Percentiles rank a stretch among this genome's conserved stretches.
Conservation (phyloP, 441 rosid genomes). For the Mallotus repandus region DNA sequence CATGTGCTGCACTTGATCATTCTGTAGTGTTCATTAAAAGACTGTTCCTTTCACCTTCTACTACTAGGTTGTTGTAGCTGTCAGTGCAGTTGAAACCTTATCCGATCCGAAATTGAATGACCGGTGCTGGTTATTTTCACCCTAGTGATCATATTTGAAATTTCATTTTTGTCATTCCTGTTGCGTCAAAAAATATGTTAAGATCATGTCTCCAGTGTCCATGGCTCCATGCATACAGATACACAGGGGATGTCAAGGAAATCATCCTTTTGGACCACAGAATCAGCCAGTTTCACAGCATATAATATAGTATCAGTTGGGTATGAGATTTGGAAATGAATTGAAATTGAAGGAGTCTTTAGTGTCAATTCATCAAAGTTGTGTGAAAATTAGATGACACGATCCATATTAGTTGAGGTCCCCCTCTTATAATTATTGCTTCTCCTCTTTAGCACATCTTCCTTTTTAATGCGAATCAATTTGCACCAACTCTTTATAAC, state of each 20-base stretch:
- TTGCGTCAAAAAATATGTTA: background rate
- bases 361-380: slow-evolving; percentile 22
- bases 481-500: slow-evolving; percentile 17
- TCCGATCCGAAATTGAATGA: background rate
- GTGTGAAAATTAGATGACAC: slow-evolving; percentile 4
- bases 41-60: background rate
- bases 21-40: too few species aligned
- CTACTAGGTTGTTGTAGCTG: too few species aligned
- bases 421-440: too few species aligned
- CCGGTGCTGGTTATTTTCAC: background rate
- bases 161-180: background rate
- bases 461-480: too few species aligned
- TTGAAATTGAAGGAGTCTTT: slow-evolving; percentile 2
- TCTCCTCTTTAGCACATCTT: too few species aligned
- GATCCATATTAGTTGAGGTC: too few species aligned
- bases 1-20: background rate
- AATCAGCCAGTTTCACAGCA: slow-evolving; percentile 10
- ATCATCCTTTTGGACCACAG: slow-evolving; percentile 21
- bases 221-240: background rate
- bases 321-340: slow-evolving; percentile 13
- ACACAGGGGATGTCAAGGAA: background rate
- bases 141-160: background rate
- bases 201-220: slow-evolving; percentile 13
- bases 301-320: slow-evolving; percentile 1
- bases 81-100: background rate